These are phyloP conservation scores for Dendrobium nobile DNA, from an alignment of 106 monocot species.

Conservation along the genomic window DNA sequence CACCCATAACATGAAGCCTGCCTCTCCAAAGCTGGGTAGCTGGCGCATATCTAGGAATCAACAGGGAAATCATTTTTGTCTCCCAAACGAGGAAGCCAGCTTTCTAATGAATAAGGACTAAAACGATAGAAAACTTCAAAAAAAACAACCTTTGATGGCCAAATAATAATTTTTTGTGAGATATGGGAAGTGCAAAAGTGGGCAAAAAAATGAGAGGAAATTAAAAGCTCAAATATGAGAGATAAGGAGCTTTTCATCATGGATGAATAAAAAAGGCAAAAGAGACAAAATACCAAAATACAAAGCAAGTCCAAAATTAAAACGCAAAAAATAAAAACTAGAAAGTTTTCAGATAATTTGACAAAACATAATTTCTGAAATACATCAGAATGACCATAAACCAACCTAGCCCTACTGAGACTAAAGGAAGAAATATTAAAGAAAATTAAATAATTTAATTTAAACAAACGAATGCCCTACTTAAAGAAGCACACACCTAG, in stretches of 20 bases:
- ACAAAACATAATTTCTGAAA: background rate
- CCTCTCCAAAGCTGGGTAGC: constrained; percentile 96
- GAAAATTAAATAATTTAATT: background rate
- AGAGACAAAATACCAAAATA: background rate
- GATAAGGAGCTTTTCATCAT: background rate
- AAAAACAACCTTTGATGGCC: background rate
- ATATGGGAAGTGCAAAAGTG: background rate
- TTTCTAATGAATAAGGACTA: background rate
- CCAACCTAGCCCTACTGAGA: background rate
- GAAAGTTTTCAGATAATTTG: background rate
- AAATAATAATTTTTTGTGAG: background rate
- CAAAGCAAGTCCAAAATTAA: background rate
- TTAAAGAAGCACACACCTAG: constrained; percentile 41
- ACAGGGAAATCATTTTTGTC: background rate
- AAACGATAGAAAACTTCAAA: background rate
- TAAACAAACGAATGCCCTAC: background rate
- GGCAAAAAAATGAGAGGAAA: background rate
- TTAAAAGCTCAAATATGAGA: background rate
- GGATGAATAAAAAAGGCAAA: background rate
- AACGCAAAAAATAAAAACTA: background rate
- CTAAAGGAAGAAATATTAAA: background rate
- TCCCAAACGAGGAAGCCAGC: background rate
- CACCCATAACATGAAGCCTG: constrained; percentile 97
- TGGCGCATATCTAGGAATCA: constrained; percentile 70
- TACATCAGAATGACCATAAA: background rate